A percentile compares a stretch with the other conserved stretches of the same genome.
Evolutionary conservation across 2,329 filamentous ascomycete species (phyloP).

Genomic region (Colletotrichum sp.): DNA sequence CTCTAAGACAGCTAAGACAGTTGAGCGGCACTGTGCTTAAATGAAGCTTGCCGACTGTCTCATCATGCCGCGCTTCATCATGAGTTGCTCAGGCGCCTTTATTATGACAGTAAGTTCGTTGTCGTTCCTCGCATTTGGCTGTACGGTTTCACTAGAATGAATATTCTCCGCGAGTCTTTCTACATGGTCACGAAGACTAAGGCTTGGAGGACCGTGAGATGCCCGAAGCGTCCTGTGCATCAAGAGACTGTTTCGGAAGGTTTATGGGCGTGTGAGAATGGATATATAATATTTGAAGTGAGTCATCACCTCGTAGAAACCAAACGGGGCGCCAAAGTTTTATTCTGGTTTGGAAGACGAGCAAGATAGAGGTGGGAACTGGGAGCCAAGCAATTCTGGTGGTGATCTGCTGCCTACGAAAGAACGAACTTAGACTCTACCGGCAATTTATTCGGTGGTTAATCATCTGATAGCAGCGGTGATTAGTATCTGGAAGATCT

Average conservation of each 20-base stretch:
- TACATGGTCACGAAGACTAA: rapidly evolving
- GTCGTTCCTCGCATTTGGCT: neutral
- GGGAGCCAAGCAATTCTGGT: neutral
- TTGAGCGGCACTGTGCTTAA: no score
- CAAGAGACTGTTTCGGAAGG: rapidly evolving
- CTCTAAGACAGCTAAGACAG: no score
- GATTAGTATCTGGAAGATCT: no score
- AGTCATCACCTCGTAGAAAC: neutral
- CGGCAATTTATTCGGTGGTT: neutral
- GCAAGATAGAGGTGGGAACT: neutral
- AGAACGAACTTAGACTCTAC: rapidly evolving
- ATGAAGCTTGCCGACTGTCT: no score
- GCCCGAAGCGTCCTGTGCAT: rapidly evolving
- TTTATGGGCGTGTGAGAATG: rapidly evolving
- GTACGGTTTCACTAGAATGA: neutral
- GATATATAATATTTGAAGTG: rapidly evolving
- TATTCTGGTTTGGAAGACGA: no score
- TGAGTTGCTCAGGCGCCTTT: no score
- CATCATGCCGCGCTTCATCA: no score
- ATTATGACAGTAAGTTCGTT: no score
- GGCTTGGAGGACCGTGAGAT: rapidly evolving
- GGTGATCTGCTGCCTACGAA: rapidly evolving
- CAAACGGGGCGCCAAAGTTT: no score
- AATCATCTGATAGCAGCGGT: neutral
- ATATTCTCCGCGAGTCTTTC: rapidly evolving